Base-by-base conservation (phyloP, 2,329 filamentous ascomycete species). In the Cladosporium sp. region DNA sequence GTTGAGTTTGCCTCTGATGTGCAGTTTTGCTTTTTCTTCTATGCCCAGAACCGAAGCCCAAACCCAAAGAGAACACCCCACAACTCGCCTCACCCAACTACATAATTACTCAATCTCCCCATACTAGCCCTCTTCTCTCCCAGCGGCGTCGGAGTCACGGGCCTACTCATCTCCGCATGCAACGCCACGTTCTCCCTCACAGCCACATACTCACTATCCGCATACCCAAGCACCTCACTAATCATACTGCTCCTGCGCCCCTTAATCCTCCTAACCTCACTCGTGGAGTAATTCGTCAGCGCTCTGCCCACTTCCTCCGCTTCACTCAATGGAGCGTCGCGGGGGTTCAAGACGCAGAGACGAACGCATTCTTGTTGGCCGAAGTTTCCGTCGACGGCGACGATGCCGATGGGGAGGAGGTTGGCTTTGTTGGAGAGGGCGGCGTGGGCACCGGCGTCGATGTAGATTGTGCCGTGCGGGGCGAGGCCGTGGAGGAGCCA, bases 401-500 rank as follows among this genome's bases (percentile, higher is more conserved):
- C 84, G 15, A 99, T 88, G n/a, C 94, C 95, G 0, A 92, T 93
- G 0, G 94, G 93, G 0, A 98, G 86, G 1, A 99, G 86, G 3
- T 93, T 92, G 0, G 93, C 93, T 80, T 96, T 96, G 75, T 89
- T 88, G 18, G 88, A 81, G 3, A 98, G 85, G 0, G 94, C 95
- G 38, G 85, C 83, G 79, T 93, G 89, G 3, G 94, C 94, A 51
- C 95, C 95, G n/a, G 87, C 82, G 81, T 99, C 95, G 72, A 99
- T 96, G 80, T 92, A 98, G 30, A 99, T 77, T 2, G 90, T 96
- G 15, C 95, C 95, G 74, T 96, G 93, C 0, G 95, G 92, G 28
- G 90, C 89, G 12, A 97, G 87, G 11, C 94, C 95, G 79, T 99
- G 92, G 0, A 98, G 85, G 59, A 99, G 89, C 95, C 95, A 99